Conservation (phyloP, 768 basidiomycete genomes). For the Panaeolus papilionaceus region DNA sequence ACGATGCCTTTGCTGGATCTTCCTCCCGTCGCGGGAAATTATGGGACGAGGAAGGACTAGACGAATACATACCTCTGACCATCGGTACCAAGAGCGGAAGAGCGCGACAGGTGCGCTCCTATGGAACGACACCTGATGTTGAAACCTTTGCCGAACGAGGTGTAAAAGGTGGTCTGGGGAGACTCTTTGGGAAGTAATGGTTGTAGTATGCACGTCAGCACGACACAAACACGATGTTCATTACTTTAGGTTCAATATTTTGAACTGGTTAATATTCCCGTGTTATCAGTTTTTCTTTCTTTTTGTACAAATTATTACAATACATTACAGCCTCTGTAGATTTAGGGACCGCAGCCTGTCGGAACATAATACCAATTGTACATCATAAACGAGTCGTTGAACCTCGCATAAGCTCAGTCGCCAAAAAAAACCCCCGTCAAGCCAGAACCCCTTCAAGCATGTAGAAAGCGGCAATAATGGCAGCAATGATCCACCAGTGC, state of each 20-base stretch:
- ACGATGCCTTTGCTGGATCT: constrained; percentile 21
- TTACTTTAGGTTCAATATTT: neutral
- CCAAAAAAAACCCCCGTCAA: too few relatives aligned
- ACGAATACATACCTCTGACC: constrained; percentile 55
- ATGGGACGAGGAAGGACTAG: constrained; percentile 36
- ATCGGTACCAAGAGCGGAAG: constrained; percentile 34
- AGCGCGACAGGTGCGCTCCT: constrained; percentile 27
- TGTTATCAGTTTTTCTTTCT: neutral
- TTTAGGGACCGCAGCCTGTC: neutral
- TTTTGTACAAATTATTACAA: neutral
- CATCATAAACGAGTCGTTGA: neutral
- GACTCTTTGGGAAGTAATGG: constrained; percentile 27
- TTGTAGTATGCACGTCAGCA: neutral
- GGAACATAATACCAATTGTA: neutral
- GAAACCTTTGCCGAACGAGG: constrained; percentile 30
- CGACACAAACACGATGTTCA: neutral
- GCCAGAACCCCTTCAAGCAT: neutral
- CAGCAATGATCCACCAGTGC: neutral
- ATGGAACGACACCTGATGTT: constrained; percentile 34
- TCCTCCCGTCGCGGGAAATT: constrained; percentile 29
- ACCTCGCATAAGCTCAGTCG: too few relatives aligned
- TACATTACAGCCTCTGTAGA: constrained; percentile 9
- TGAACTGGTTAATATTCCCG: neutral
- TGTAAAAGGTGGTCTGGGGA: constrained; percentile 21
- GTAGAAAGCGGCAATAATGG: neutral